phyloP scores from a whole-genome alignment of 2,329 filamentous ascomycete genomes.

The Venturia pyrina region DNA sequence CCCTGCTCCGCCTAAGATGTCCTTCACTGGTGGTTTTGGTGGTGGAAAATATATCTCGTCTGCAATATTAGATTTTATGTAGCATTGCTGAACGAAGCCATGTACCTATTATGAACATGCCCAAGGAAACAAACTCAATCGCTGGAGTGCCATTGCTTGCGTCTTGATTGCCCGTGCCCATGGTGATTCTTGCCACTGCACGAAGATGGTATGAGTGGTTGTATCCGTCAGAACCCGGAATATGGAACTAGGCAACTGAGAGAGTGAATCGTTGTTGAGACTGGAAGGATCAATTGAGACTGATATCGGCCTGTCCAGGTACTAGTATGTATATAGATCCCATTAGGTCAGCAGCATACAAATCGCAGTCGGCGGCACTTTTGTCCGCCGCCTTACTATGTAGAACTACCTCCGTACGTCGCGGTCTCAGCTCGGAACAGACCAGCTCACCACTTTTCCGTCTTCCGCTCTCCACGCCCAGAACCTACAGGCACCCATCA shows the following conservation, averaged over 20 bases:
- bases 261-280: not conserved
- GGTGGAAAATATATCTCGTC: conserved; percentile 86
- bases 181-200: too few species aligned
- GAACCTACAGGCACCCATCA: not conserved
- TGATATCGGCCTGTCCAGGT: not conserved
- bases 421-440: not conserved
- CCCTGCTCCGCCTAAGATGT: conserved; percentile 82
- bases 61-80: conserved; percentile 24
- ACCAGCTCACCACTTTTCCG: not conserved
- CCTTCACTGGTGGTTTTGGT: conserved; percentile 55
- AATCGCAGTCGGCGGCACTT: not conserved
- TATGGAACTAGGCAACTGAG: not conserved
- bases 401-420: too few species aligned
- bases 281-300: not conserved
- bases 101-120: conserved; percentile 55
- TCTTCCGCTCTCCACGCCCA: not conserved
- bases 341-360: not conserved
- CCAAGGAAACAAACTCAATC: conserved; percentile 49
- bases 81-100: not conserved
- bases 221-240: too few species aligned
- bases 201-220: too few species aligned
- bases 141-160: not conserved
- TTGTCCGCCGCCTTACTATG: not conserved
- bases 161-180: not conserved
- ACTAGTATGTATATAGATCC: too few species aligned